Evolutionary conservation across 306 rosid genomes (phyloP), one percentile per base, ranked within the genome.

Genomic region (Cicer pinnatifidum): DNA sequence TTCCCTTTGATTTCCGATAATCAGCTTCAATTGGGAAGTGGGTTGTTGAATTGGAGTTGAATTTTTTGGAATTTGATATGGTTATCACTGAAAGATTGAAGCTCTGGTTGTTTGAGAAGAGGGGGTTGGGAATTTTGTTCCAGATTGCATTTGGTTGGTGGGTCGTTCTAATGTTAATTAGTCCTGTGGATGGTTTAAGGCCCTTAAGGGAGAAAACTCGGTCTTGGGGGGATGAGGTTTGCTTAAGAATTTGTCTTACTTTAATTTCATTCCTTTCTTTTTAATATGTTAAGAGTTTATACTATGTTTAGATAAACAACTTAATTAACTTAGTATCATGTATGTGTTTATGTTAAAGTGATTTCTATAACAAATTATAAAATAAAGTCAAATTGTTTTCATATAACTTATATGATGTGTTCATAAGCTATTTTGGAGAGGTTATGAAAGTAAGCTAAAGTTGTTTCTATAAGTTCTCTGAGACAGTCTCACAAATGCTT

Each of bases 141-240:
- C 71, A 67, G 75, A 69, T 81, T 80, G 69, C 78, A 45, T 81
- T 86, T 79, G 75, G 84, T 38, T 62, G 85, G 56, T 88, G 86
- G 84, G 71, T 77, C 70, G 74, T 83, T 68, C 73, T 82, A 28
- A 71, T 85, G 82, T 78, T 84, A 38, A 78, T 72, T 38, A 80
- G 43, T 69, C 89, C 91, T 63, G 97, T 74, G 86, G 84, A 63
- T 16, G 87, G 85, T 78, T 83, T 93, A 56, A 87, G 98, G 81
- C 98, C 98, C 43, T 86, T 93, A 48, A 82, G 98, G 68, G 98
- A 93, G 76, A 84, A 91, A 53, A 77, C 91, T 81, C 88, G 90
- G 17, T 87, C 97, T 5, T 93, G 96, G 98, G 96, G 90, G 45
- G 96, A 90, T 50, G 97, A 93, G 98, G 98, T 93, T 84, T 64